Percentiles rank a stretch among this genome's conserved stretches.
phyloP scores from a whole-genome alignment of 768 basidiomycete species.

The Tulasnella sp. region DNA sequence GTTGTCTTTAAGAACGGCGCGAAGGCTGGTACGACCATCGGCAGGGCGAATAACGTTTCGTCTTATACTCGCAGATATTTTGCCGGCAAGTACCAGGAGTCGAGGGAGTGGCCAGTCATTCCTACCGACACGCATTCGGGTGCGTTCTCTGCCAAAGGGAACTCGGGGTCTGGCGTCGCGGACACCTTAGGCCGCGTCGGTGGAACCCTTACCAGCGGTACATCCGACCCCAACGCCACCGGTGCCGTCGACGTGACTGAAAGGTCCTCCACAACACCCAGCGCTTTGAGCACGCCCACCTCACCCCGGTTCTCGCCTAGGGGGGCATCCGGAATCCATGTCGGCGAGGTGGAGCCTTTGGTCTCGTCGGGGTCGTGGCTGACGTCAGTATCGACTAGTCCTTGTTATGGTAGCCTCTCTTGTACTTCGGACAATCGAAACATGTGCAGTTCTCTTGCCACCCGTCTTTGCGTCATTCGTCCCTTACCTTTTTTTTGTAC shows the following conservation, averaged over 20 bases:
- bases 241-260: slow-evolving; percentile 16
- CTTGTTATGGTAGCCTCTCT: too few species aligned
- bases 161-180: slow-evolving; percentile 14
- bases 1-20: slow-evolving; percentile 17
- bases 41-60: slow-evolving; percentile 10
- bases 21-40: slow-evolving; percentile 15
- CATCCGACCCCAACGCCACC: slow-evolving; percentile 5
- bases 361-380: too few species aligned
- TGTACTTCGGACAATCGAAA: too few species aligned
- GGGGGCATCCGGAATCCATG: too few species aligned
- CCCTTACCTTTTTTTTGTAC: too few species aligned
- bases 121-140: slow-evolving; percentile 10
- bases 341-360: too few species aligned
- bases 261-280: slow-evolving; percentile 12
- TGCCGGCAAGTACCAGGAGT: slow-evolving; percentile 14
- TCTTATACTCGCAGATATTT: slow-evolving; percentile 14
- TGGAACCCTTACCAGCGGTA: slow-evolving; percentile 15
- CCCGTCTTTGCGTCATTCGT: too few species aligned
- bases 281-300: slow-evolving; percentile 3
- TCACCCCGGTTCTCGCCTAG: too few species aligned
- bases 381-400: too few species aligned
- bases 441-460: too few species aligned
- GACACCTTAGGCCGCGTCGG: slow-evolving; percentile 12
- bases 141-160: slow-evolving; percentile 17
- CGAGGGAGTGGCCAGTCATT: slow-evolving; percentile 13